A percentile compares a stretch with the other conserved stretches of the same genome.
Evolutionary conservation across 176 grass and related monocot genomes (phyloP).

Genomic region (Phyllostachys edulis): DNA sequence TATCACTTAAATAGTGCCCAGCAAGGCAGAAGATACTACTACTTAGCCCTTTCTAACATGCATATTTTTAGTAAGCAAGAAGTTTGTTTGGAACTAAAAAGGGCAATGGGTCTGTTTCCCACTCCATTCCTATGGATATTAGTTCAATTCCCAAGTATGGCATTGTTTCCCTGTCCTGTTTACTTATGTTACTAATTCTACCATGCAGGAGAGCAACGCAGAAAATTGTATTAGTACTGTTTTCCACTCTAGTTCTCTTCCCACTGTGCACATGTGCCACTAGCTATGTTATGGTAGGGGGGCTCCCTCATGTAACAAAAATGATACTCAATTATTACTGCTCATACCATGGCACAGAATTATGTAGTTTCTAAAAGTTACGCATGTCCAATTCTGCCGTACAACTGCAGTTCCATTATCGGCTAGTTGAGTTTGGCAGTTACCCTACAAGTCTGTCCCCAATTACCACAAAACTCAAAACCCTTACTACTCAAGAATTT

Average conservation of each 20-base stretch:
- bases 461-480: background rate
- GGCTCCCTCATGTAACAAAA: background rate
- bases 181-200: conserved; percentile 1
- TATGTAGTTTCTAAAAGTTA: background rate
- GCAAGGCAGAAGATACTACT: background rate
- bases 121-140: conserved; percentile 8
- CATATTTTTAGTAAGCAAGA: background rate
- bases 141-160: background rate
- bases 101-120: background rate
- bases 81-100: background rate
- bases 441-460: background rate
- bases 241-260: conserved; percentile 5
- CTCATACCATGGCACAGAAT: background rate
- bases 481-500: background rate
- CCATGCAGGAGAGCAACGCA: background rate
- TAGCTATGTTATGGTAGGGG: background rate
- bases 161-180: background rate
- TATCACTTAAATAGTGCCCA: background rate
- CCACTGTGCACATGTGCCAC: conserved; percentile 4
- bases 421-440: background rate
- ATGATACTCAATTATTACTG: background rate
- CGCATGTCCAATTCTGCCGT: background rate
- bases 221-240: background rate
- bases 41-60: background rate
- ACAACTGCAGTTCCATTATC: background rate